Evolutionary conservation across 78 protist species (phyloP).

Genomic region (Paulinella micropora): DNA sequence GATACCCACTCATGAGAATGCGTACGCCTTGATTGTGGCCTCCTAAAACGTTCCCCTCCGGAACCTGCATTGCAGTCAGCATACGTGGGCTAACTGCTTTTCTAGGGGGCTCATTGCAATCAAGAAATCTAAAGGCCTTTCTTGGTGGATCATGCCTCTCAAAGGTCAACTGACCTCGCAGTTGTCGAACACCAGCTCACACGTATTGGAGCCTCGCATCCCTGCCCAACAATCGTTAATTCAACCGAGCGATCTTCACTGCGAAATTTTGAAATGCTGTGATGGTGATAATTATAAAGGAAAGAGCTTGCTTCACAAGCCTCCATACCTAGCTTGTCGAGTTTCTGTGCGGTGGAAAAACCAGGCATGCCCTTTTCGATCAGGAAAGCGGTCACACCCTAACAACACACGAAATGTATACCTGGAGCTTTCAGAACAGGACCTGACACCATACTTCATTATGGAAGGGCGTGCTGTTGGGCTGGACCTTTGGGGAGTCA

Average conservation of each 20-base stretch:
- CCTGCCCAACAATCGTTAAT: not conserved
- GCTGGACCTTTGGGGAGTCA: too few relatives aligned
- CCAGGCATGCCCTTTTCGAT: conserved; percentile 57
- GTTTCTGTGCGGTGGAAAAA: conserved; percentile 62
- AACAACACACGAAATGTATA: too few relatives aligned
- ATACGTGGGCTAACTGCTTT: too few relatives aligned
- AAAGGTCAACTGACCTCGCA: not conserved
- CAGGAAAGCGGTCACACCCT: conserved; percentile 66
- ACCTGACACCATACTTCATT: too few relatives aligned
- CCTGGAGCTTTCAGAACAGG: too few relatives aligned
- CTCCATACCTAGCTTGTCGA: conserved; percentile 71
- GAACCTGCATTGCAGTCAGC: too few relatives aligned
- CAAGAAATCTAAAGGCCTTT: too few relatives aligned
- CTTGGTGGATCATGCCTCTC: too few relatives aligned
- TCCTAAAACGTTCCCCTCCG: not conserved
- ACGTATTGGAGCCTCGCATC: conserved; percentile 83
- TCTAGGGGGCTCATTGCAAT: too few relatives aligned
- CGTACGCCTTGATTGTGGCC: not conserved
- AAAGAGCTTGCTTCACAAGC: not conserved
- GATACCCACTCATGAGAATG: not conserved
- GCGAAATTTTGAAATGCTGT: not conserved
- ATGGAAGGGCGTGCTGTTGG: too few relatives aligned
- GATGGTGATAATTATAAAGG: not conserved
- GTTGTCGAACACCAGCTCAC: conserved; percentile 41
- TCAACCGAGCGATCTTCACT: too few relatives aligned